Conservation (phyloP, 768 basidiomycete species). For the Floccularia luteovirens region DNA sequence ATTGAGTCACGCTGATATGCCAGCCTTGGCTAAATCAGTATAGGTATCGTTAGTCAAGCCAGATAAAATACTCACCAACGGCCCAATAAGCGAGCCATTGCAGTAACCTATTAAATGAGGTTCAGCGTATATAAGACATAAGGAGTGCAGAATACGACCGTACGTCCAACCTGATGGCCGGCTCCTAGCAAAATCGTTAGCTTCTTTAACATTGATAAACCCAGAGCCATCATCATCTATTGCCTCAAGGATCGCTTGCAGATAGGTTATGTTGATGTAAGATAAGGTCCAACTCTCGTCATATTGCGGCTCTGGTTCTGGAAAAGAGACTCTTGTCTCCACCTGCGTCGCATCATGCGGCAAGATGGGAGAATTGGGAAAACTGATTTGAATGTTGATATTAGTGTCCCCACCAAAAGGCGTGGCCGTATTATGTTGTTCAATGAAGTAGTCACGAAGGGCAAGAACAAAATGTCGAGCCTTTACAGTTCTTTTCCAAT, state of each 20-base stretch:
- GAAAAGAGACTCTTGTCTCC: not conserved
- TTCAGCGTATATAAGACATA: not conserved
- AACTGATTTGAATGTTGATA: not conserved
- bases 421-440: constrained; percentile 5
- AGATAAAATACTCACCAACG: constrained; percentile 8
- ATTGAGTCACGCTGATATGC: constrained; percentile 12
- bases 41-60: not conserved
- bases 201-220: constrained; percentile 26
- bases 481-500: constrained; percentile 30
- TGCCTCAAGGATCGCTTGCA: constrained; percentile 27
- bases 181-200: constrained; percentile 20
- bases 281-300: constrained; percentile 22
- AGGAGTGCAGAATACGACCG: not conserved
- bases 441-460: constrained; percentile 25
- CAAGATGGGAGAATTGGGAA: not conserved
- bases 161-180: constrained; percentile 22
- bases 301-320: not conserved
- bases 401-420: not conserved
- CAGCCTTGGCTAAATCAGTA: not conserved
- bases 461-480: constrained; percentile 28
- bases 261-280: constrained; percentile 20
- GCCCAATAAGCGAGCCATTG: constrained; percentile 20
- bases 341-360: not conserved
- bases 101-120: constrained; percentile 8
- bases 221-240: constrained; percentile 34